Conservation (phyloP, 2,329 filamentous ascomycete species). For the Fusarium sp. region DNA sequence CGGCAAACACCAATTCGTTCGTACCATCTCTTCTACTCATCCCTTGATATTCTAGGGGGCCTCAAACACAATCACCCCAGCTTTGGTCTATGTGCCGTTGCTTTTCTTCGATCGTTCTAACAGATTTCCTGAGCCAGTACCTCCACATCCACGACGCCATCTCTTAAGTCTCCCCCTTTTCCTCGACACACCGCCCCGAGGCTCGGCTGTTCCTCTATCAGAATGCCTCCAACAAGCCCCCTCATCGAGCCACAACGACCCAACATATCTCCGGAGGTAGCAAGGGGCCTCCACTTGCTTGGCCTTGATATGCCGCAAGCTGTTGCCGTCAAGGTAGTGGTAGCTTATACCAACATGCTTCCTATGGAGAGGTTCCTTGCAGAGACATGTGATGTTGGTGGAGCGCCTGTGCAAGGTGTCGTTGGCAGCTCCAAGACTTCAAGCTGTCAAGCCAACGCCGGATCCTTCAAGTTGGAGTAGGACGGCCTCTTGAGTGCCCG, state of each 20-base stretch:
- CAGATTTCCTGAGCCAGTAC: neutral
- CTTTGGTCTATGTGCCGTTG: no score
- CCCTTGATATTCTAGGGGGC: no score
- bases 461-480: neutral
- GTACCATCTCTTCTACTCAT: neutral
- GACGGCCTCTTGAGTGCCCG: fast-evolving
- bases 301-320: neutral
- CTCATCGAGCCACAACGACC: neutral
- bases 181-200: neutral
- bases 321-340: neutral
- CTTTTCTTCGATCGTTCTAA: neutral
- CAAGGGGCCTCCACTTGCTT: neutral
- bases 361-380: slow-evolving; percentile 1
- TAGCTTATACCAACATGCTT: neutral
- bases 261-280: neutral
- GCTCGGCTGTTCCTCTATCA: neutral
- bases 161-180: neutral
- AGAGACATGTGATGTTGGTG: neutral
- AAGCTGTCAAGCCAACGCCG: neutral
- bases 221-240: fast-evolving
- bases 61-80: no score
- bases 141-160: neutral
- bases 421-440: neutral
- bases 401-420: fast-evolving
- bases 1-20: neutral